Base-by-base conservation (phyloP, 148 eudicot species). In the Amaranthus cruentus region DNA sequence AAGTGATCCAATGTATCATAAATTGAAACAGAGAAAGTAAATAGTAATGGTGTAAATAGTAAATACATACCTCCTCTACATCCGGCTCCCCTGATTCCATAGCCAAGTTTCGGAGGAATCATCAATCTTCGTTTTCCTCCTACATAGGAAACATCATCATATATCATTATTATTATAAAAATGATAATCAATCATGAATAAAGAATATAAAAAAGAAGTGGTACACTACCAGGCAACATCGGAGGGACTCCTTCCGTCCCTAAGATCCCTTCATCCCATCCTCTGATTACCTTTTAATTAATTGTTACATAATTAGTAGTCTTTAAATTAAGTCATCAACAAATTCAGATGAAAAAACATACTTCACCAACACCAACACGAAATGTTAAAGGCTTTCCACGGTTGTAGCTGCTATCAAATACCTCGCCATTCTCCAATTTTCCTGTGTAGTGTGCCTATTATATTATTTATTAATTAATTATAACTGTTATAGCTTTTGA, bases 281-380 rank as follows among this genome's bases (percentile, higher is more conserved):
- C 98, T 86, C 85, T 93, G 76, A 93, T 93, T 55, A 93, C 98
- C 97, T 93, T 68, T 55, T 10, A 4, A 13, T 18, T 13, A 5
- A 53, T 15, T 28, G 1, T 28, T 28, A 28, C 38, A 28, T 28
- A 0, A 28, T 28, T 28, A 28, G 1, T 28, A 28, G 38, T 28
- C 38, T 28, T 28, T 28, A 0, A 28, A 28, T 28, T 28, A 28
- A 28, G 1, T 28, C 38, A 28, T 28, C 38, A 1, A 28, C 38
- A 28, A 28, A 0, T 28, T 28, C 38, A 28, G 38, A 28, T 28
- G 0, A 3, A 7, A 9, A 47, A 54, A 66, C 70, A n/a, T 87
- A 93, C 98, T 89, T 93, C 92, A 10, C 97, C 95, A 57, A 81
- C 95, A 55, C 98, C 98, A 42, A 93, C 80, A 9, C 90, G 96